Percentiles rank a stretch among this genome's conserved stretches.
These are phyloP conservation scores for Solanum hybrid DNA, from an alignment of 305 asterid species.

Conservation along the genomic window DNA sequence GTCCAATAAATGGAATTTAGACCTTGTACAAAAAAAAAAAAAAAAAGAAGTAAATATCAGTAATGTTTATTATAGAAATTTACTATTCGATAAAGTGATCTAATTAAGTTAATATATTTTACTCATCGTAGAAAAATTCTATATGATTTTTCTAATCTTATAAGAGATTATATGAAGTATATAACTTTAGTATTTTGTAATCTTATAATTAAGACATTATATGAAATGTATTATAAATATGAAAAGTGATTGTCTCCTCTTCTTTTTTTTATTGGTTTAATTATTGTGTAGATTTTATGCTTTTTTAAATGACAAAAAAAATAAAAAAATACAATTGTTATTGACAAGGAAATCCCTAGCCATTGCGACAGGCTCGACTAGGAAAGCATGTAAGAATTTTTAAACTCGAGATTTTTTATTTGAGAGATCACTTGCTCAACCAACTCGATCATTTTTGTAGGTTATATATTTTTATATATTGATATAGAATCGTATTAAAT, in stretches of 20 bases:
- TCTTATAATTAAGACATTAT: not conserved
- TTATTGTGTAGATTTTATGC: not conserved
- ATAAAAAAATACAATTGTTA: too few relatives aligned
- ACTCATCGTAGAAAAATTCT: not conserved
- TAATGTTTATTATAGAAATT: not conserved
- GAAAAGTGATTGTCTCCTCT: not conserved
- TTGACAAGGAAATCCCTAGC: not conserved
- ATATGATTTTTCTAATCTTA: not conserved
- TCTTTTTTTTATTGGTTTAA: not conserved
- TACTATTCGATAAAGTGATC: not conserved
- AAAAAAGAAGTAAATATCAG: too few relatives aligned
- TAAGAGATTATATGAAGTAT: not conserved
- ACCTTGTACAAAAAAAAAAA: not conserved
- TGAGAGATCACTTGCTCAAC: accelerated
- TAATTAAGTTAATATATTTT: not conserved
- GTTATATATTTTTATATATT: too few relatives aligned
- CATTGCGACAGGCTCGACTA: not conserved
- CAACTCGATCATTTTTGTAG: too few relatives aligned
- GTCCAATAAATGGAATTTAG: not conserved
- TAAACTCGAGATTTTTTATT: accelerated
- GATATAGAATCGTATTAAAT: accelerated
- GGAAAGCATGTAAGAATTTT: too few relatives aligned
- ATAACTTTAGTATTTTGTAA: not conserved
- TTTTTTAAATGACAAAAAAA: too few relatives aligned
- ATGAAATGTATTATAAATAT: not conserved